Evolutionary conservation across 768 basidiomycete species (phyloP).

Genomic region (Podaxis sp.): DNA sequence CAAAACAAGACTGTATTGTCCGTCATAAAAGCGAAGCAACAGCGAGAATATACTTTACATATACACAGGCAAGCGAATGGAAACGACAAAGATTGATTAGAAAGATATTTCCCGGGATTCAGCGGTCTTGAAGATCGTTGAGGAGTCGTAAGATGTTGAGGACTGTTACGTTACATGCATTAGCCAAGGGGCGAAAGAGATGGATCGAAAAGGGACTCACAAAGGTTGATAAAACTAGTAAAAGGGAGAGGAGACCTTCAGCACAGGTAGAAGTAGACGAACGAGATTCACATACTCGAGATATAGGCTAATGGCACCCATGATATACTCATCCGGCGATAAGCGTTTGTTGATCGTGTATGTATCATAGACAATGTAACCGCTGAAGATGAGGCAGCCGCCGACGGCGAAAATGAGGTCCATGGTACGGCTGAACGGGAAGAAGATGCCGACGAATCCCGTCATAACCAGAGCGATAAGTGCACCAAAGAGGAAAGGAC

Average conservation of each 20-base stretch:
- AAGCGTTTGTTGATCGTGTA: constrained; percentile 85
- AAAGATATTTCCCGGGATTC: constrained; percentile 10
- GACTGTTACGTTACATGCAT: constrained; percentile 44
- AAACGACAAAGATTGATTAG: background rate
- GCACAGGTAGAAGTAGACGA: constrained; percentile 3
- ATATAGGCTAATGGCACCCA: constrained; percentile 91
- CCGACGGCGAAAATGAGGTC: constrained; percentile 80
- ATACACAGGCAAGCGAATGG: background rate
- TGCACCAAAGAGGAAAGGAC: constrained; percentile 85
- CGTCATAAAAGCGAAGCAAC: background rate
- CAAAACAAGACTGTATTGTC: background rate
- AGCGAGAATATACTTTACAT: constrained; percentile 8
- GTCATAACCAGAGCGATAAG: constrained; percentile 81
- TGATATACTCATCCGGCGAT: constrained; percentile 91
- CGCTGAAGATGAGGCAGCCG: constrained; percentile 83
- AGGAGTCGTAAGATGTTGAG: constrained; percentile 83
- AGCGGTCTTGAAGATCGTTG: constrained; percentile 56
- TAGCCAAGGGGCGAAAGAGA: constrained; percentile 4
- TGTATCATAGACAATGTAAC: constrained; percentile 90
- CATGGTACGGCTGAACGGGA: constrained; percentile 81
- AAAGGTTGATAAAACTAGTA: constrained; percentile 80
- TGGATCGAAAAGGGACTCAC: constrained; percentile 43
- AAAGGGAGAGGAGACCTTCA: constrained; percentile 20
- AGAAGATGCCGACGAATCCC: constrained; percentile 78
- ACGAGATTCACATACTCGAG: constrained; percentile 67